A percentile compares a stretch with the other conserved stretches of the same genome.
Conservation (phyloP, 179 eudicot genomes). For the Beta macrorhiza region DNA sequence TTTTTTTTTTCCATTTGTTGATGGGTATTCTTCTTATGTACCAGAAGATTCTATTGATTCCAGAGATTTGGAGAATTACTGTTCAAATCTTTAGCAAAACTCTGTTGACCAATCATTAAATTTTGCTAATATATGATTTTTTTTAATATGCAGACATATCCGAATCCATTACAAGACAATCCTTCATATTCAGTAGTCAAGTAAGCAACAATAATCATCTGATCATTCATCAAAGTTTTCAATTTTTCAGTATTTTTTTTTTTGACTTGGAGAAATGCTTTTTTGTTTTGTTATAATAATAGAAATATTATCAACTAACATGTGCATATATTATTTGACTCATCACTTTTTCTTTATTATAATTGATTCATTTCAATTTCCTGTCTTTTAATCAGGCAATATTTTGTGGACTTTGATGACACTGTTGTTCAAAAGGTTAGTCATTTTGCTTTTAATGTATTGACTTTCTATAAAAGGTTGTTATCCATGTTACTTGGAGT, state of each 20-base stretch:
- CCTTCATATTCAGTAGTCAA: constrained; percentile 67
- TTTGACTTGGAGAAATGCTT: background rate
- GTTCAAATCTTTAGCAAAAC: no score
- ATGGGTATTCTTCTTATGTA: no score
- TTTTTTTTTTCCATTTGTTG: background rate
- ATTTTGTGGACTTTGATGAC: constrained; percentile 73
- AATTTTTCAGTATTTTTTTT: background rate
- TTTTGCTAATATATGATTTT: no score
- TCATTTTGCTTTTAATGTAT: background rate
- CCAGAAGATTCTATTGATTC: no score
- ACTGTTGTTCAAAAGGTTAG: constrained; percentile 70
- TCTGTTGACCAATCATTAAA: no score
- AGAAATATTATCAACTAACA: no score
- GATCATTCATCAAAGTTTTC: constrained; percentile 15
- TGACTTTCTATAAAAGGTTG: constrained; percentile 12
- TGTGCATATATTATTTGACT: background rate
- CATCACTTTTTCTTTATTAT: constrained; percentile 8
- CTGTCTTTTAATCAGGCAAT: constrained; percentile 53
- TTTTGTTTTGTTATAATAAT: background rate
- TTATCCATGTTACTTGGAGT: background rate
- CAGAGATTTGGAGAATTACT: no score
- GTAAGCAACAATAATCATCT: constrained; percentile 42
- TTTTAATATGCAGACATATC: constrained; percentile 20
- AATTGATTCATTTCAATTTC: background rate
- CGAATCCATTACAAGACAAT: constrained; percentile 73